Percentiles rank a stretch among this genome's conserved stretches.
phyloP scores from a whole-genome alignment of 495 filamentous ascomycete species.

The Halenospora varia region DNA sequence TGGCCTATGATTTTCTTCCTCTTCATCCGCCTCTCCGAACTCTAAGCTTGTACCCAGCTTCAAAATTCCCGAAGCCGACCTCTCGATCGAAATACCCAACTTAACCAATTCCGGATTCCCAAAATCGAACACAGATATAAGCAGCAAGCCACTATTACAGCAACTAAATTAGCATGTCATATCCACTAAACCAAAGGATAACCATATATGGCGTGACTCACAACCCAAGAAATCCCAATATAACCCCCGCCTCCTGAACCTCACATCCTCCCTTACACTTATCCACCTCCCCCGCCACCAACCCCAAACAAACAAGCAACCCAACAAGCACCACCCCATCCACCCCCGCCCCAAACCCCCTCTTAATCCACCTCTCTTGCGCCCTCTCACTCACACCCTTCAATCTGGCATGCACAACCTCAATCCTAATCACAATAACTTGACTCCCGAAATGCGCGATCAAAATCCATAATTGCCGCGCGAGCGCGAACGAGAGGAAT shows the following conservation, averaged over 20 bases:
- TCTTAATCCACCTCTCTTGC: slow-evolving; percentile 18
- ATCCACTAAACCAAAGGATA: not conserved
- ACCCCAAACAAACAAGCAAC: slow-evolving; percentile 7
- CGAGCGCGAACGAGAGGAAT: slow-evolving; percentile 18
- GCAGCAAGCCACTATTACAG: slow-evolving; percentile 13
- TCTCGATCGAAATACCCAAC: slow-evolving; percentile 10
- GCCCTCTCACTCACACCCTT: slow-evolving; percentile 4
- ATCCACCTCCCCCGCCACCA: slow-evolving; percentile 2
- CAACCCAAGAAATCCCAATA: slow-evolving; percentile 17
- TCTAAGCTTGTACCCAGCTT: slow-evolving; percentile 11
- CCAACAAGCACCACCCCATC: slow-evolving; percentile 14
- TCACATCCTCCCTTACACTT: not conserved
- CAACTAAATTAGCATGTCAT: not conserved
- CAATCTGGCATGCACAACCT: slow-evolving; percentile 16
- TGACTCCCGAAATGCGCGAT: slow-evolving; percentile 11
- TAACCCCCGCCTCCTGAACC: slow-evolving; percentile 10
- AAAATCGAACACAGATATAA: slow-evolving; percentile 11
- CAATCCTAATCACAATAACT: slow-evolving; percentile 9
- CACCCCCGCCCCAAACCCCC: not conserved
- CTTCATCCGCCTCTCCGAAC: slow-evolving; percentile 11
- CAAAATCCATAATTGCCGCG: slow-evolving; percentile 9
- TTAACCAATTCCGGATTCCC: slow-evolving; percentile 6
- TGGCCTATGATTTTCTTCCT: too few relatives aligned
- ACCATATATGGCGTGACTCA: slow-evolving; percentile 5
- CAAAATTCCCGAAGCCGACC: slow-evolving; percentile 1